Conservation (phyloP, 2,329 filamentous ascomycete genomes). For the Exophiala calicioides region DNA sequence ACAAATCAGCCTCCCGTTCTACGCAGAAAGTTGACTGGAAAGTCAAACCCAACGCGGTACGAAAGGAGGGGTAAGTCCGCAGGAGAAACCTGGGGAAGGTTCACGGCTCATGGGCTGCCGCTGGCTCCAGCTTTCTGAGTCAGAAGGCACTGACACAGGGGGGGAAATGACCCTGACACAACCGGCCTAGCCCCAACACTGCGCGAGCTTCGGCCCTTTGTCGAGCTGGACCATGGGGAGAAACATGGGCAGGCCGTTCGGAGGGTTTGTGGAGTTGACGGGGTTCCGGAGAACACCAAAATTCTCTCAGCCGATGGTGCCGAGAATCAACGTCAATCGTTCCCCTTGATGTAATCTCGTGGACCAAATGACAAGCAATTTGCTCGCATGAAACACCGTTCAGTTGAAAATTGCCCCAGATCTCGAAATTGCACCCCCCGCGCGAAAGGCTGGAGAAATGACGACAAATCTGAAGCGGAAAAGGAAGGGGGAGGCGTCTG, state of each 20-base stretch:
- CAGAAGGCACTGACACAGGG: not conserved
- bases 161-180: not conserved
- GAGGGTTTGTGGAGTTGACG: too few relatives aligned
- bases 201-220: too few relatives aligned
- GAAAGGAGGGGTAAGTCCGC: not conserved
- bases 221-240: too few relatives aligned
- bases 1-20: too few relatives aligned
- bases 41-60: not conserved
- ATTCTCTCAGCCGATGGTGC: too few relatives aligned
- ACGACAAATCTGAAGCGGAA: not conserved
- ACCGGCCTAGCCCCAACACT: not conserved
- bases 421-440: not conserved
- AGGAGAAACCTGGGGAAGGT: not conserved
- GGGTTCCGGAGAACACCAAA: too few relatives aligned
- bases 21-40: too few relatives aligned
- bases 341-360: too few relatives aligned
- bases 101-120: too few relatives aligned
- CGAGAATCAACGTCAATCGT: too few relatives aligned
- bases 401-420: not conserved
- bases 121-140: not conserved
- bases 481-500: not conserved
- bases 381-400: not conserved
- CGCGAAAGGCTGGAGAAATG: not conserved
- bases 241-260: too few relatives aligned
- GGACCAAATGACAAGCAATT: too few relatives aligned